Evolutionary conservation across 2,329 filamentous ascomycete genomes (phyloP).

Genomic region (Claviceps purpurea): DNA sequence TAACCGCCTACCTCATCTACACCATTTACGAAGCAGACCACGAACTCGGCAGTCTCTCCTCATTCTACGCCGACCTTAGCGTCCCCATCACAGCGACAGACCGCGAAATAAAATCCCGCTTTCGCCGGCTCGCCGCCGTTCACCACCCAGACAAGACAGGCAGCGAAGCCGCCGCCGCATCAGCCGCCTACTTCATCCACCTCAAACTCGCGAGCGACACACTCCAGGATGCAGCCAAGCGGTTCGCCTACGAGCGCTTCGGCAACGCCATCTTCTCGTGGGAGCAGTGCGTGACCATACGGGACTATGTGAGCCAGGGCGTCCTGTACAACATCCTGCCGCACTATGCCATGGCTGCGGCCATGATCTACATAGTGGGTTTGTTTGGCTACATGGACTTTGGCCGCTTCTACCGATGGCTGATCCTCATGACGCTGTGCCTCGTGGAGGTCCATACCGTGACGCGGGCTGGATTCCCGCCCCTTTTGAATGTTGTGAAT

Average conservation of each 20-base stretch:
- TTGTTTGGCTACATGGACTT: slow-evolving; percentile 55
- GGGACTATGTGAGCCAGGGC: slow-evolving; percentile 60
- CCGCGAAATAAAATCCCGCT: slow-evolving; percentile 67
- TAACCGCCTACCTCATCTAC: slow-evolving; percentile 74
- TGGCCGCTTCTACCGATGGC: slow-evolving; percentile 53
- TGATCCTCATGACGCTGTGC: slow-evolving; percentile 38
- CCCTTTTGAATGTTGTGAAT: slow-evolving; percentile 32
- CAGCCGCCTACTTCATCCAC: slow-evolving; percentile 53
- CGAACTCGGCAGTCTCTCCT: slow-evolving; percentile 54
- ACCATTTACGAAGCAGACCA: slow-evolving; percentile 87
- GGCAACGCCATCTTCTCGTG: slow-evolving; percentile 58
- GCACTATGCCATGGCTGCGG: slow-evolving; percentile 47
- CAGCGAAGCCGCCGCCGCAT: slow-evolving; percentile 19
- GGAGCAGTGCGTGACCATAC: slow-evolving; percentile 51
- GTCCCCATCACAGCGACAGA: slow-evolving; percentile 58
- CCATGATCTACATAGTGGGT: slow-evolving; percentile 46
- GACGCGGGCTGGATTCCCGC: slow-evolving; percentile 39
- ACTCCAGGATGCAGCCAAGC: slow-evolving; percentile 58
- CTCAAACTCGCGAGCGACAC: slow-evolving; percentile 76
- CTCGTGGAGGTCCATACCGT: slow-evolving; percentile 44
- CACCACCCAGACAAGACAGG: slow-evolving; percentile 77
- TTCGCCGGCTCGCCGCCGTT: slow-evolving; percentile 58
- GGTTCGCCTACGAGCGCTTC: slow-evolving; percentile 85
- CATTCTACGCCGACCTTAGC: slow-evolving; percentile 69
- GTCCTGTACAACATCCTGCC: slow-evolving; percentile 41